These are phyloP conservation scores for Cronartium quercuum DNA, from an alignment of 1,284 basidiomycete species.

Conservation along the genomic window DNA sequence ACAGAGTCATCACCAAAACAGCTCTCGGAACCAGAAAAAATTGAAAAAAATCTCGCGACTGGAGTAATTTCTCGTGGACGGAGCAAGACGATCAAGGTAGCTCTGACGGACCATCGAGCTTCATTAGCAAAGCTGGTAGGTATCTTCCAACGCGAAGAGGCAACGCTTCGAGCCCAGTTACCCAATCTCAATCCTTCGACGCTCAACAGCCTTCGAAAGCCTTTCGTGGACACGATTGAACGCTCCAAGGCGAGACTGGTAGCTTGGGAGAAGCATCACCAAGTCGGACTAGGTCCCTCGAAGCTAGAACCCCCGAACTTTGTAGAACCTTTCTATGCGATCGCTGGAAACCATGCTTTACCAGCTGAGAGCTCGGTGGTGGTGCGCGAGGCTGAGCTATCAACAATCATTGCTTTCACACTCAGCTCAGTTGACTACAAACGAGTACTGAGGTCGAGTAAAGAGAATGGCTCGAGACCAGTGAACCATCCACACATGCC, in stretches of 20 bases:
- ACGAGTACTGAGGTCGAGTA: constrained; percentile 3
- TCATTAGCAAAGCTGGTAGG: not conserved
- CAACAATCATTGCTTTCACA: constrained; percentile 40
- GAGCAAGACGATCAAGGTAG: not conserved
- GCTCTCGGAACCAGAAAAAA: not conserved
- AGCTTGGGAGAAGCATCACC: constrained; percentile 40
- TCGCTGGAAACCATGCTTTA: constrained; percentile 23
- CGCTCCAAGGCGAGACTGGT: constrained; percentile 21
- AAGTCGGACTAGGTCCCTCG: not conserved
- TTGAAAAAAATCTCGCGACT: not conserved
- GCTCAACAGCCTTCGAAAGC: not conserved
- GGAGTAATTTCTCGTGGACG: not conserved
- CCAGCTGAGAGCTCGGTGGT: constrained; percentile 37
- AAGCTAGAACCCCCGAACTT: not conserved
- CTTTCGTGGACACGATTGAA: not conserved
- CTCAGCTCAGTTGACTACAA: constrained; percentile 38
- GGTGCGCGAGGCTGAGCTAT: constrained; percentile 39
- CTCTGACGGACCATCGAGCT: not conserved
- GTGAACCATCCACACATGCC: not conserved
- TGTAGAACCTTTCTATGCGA: constrained; percentile 37
- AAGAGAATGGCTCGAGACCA: not conserved
- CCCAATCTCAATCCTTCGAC: not conserved
- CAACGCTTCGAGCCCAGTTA: not conserved
- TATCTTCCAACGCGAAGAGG: not conserved
- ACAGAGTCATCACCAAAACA: not conserved